Percentiles rank a stretch among this genome's conserved stretches.
Evolutionary conservation across 176 grass and related monocot species (phyloP).

Genomic region (Hsuehochloa calcarea): DNA sequence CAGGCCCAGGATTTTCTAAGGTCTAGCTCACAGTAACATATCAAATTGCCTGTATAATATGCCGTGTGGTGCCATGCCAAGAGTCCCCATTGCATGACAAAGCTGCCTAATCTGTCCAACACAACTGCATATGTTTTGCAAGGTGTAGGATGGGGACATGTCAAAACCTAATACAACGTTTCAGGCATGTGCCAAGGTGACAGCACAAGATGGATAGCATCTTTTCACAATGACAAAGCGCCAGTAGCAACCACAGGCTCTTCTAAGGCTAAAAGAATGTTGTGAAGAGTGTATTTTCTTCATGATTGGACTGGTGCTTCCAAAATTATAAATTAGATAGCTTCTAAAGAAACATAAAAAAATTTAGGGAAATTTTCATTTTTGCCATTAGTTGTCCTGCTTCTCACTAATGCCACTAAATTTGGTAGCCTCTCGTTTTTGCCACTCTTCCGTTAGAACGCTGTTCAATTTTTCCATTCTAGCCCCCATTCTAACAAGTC

Average conservation of each 20-base stretch:
- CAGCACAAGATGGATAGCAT: neutral
- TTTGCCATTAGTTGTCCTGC: no score
- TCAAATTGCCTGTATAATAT: neutral
- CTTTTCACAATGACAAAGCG: neutral
- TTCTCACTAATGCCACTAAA: no score
- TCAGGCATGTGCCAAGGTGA: neutral
- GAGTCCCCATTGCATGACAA: neutral
- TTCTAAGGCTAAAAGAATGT: neutral
- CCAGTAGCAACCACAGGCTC: neutral
- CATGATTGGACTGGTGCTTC: neutral
- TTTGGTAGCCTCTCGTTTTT: no score
- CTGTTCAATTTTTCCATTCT: no score
- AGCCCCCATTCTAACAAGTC: no score
- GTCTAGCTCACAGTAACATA: constrained; percentile 14
- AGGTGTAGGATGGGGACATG: neutral
- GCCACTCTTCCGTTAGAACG: no score
- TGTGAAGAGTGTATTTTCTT: neutral
- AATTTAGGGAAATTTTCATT: neutral
- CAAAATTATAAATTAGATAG: constrained; percentile 27
- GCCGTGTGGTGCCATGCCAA: neutral
- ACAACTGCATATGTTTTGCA: neutral
- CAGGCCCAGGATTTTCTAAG: neutral
- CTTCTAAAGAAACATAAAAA: neutral
- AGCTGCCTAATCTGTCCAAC: neutral
- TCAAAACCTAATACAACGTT: neutral